phyloP scores from a whole-genome alignment of 176 grass and related monocot species.

The Carex scoparia region DNA sequence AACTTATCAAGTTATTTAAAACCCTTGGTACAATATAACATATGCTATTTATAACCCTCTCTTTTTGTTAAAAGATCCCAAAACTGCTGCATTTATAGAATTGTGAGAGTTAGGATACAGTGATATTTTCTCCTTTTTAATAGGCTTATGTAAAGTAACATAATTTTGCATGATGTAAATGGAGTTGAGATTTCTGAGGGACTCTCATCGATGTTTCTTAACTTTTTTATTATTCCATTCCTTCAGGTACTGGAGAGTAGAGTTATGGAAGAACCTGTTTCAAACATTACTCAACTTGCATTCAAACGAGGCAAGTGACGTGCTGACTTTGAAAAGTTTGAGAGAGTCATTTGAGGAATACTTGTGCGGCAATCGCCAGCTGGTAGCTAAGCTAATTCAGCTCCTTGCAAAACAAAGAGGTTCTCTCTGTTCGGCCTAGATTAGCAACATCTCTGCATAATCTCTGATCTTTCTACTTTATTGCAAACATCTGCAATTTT shows the following conservation, averaged over 20 bases:
- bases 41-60: background rate
- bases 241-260: conserved; percentile 78
- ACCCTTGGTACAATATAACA: background rate
- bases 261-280: conserved; percentile 68
- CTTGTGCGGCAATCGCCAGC: conserved; percentile 51
- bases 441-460: background rate
- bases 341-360: conserved; percentile 58
- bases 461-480: background rate
- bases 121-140: background rate
- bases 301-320: conserved; percentile 55
- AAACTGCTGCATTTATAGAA: background rate
- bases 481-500: background rate
- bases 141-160: background rate
- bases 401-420: conserved; percentile 61
- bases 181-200: background rate
- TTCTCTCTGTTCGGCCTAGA: conserved; percentile 66
- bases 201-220: background rate
- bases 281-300: conserved; percentile 54
- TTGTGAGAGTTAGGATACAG: background rate
- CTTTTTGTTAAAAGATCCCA: background rate
- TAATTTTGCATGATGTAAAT: background rate
- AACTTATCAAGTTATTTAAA: background rate
- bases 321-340: conserved; percentile 39
- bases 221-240: background rate
- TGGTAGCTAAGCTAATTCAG: conserved; percentile 54